These are phyloP conservation scores for Pseudonitzschia delicatissima DNA, from an alignment of 108 stramenopile species.

Conservation along the genomic window DNA sequence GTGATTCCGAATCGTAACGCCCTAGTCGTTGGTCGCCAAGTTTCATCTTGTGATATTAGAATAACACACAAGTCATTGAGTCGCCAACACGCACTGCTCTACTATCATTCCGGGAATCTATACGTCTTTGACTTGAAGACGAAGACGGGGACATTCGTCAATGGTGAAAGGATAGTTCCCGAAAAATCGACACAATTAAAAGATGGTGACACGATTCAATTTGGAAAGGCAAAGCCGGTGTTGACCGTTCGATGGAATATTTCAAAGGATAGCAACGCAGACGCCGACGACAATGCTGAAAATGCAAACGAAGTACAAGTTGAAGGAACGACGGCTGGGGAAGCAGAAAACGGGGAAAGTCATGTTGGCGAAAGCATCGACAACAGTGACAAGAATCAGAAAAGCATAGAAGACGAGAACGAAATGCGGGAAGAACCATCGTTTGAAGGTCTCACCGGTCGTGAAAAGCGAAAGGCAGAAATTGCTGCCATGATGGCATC, in stretches of 20 bases:
- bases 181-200: slow-evolving; percentile 12
- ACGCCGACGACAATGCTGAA: neutral
- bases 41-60: slow-evolving; percentile 52
- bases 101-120: slow-evolving; percentile 26
- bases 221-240: slow-evolving; percentile 18
- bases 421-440: slow-evolving; percentile 9
- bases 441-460: slow-evolving; percentile 44
- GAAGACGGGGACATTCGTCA: slow-evolving; percentile 20
- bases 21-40: slow-evolving; percentile 56
- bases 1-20: slow-evolving; percentile 15
- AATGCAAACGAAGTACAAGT: neutral
- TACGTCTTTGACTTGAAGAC: slow-evolving; percentile 19
- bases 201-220: slow-evolving; percentile 27
- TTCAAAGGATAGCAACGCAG: neutral
- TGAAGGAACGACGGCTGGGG: neutral
- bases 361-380: neutral
- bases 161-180: slow-evolving; percentile 1
- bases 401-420: neutral
- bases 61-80: slow-evolving; percentile 62
- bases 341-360: neutral
- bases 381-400: neutral
- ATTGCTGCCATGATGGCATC: slow-evolving; percentile 84
- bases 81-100: slow-evolving; percentile 59
- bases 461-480: slow-evolving; percentile 75
- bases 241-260: slow-evolving; percentile 15